Conservation (phyloP, 805 yeast genomes). For the Naumovozyma castellii region DNA sequence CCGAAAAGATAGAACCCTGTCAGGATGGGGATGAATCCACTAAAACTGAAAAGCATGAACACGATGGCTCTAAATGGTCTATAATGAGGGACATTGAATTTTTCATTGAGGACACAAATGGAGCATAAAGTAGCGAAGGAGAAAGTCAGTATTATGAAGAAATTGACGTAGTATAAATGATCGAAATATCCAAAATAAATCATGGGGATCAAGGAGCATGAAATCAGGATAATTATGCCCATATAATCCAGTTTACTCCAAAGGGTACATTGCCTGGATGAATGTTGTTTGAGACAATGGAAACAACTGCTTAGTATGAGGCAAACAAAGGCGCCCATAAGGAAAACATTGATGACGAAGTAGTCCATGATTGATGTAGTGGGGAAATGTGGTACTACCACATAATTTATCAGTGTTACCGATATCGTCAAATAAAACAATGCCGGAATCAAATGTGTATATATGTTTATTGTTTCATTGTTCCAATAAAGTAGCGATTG, state of each 20-base stretch:
- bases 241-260: slow-evolving; percentile 70
- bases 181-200: slow-evolving; percentile 39
- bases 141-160: slow-evolving; percentile 35
- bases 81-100: slow-evolving; percentile 57
- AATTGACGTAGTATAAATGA: slow-evolving; percentile 20
- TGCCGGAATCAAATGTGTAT: slow-evolving; percentile 49
- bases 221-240: slow-evolving; percentile 61
- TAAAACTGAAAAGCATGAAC: slow-evolving; percentile 70
- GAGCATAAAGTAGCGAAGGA: slow-evolving; percentile 54
- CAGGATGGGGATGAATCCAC: slow-evolving; percentile 62
- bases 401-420: slow-evolving; percentile 17
- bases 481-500: slow-evolving; percentile 46
- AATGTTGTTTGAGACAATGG: slow-evolving; percentile 62
- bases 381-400: slow-evolving; percentile 26
- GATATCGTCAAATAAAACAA: slow-evolving; percentile 21
- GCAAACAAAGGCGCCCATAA: slow-evolving; percentile 49
- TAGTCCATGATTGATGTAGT: slow-evolving; percentile 38
- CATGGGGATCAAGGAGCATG: slow-evolving; percentile 50
- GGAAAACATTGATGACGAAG: slow-evolving; percentile 43
- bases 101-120: slow-evolving; percentile 52
- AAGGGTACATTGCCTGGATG: slow-evolving; percentile 40
- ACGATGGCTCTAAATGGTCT: slow-evolving; percentile 67
- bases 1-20: slow-evolving; percentile 48
- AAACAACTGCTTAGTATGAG: slow-evolving; percentile 55
- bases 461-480: slow-evolving; percentile 66